These are phyloP conservation scores for Curvularia lunata DNA, from an alignment of 2,329 filamentous ascomycete genomes.

Conservation along the genomic window DNA sequence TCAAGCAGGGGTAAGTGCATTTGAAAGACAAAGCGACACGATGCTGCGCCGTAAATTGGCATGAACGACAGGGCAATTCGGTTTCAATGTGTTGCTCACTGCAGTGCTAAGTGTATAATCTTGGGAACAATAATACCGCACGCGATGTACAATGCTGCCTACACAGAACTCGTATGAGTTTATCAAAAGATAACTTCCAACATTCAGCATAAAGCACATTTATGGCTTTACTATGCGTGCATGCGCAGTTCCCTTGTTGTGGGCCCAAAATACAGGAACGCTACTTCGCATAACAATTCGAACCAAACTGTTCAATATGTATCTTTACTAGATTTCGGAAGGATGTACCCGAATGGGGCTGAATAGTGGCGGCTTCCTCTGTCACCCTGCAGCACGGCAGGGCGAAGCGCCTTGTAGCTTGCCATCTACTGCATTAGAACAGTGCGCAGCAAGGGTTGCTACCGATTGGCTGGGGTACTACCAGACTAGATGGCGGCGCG, in stretches of 20 bases:
- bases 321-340: background rate
- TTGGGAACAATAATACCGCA: slow-evolving; percentile 2
- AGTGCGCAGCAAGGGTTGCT: background rate
- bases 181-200: slow-evolving; percentile 5
- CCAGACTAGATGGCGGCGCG: background rate
- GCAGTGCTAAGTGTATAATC: background rate
- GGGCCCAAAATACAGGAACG: background rate
- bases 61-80: background rate
- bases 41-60: background rate
- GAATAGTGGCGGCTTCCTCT: background rate
- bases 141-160: slow-evolving; percentile 4
- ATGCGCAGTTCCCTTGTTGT: background rate
- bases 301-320: background rate
- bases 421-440: background rate
- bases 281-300: background rate
- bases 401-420: background rate
- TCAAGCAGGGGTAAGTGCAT: background rate
- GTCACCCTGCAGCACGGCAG: background rate
- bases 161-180: slow-evolving; percentile 15
- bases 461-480: background rate
- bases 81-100: background rate
- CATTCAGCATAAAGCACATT: background rate
- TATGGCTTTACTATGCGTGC: background rate
- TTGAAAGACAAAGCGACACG: background rate
- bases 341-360: background rate